phyloP scores from a whole-genome alignment of 2,329 filamentous ascomycete genomes.

The Helotiales sp. region DNA sequence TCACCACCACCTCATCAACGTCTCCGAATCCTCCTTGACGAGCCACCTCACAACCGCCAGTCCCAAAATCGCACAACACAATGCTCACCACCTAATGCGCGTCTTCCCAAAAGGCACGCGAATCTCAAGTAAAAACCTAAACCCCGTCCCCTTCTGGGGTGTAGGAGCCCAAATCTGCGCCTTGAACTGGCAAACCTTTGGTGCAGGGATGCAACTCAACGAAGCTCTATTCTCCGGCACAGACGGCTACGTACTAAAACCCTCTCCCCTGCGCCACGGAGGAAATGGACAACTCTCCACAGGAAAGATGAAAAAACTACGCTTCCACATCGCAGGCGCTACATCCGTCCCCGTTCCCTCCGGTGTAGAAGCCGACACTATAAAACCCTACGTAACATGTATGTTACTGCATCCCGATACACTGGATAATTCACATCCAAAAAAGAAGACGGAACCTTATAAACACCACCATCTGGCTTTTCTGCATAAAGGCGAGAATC shows the following conservation, averaged over 20 bases:
- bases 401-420: slow-evolving; percentile 60
- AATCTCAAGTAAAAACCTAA: slow-evolving; percentile 65
- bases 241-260: slow-evolving; percentile 66
- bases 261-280: slow-evolving; percentile 55
- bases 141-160: slow-evolving; percentile 64
- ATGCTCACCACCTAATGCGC: slow-evolving; percentile 66
- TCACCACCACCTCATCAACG: slow-evolving; percentile 67
- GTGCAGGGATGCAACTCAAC: slow-evolving; percentile 65
- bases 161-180: slow-evolving; percentile 69
- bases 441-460: slow-evolving; percentile 63
- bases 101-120: slow-evolving; percentile 69
- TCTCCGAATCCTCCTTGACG: slow-evolving; percentile 62
- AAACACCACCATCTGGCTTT: slow-evolving; percentile 59
- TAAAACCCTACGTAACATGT: slow-evolving; percentile 66
- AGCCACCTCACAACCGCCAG: slow-evolving; percentile 49
- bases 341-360: slow-evolving; percentile 57
- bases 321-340: slow-evolving; percentile 61
- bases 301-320: slow-evolving; percentile 48
- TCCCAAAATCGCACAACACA: slow-evolving; percentile 57
- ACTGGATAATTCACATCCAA: slow-evolving; percentile 48
- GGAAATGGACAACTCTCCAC: slow-evolving; percentile 51
- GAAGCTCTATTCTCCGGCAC: slow-evolving; percentile 66
- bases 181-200: slow-evolving; percentile 70
- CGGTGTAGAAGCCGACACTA: slow-evolving; percentile 50
- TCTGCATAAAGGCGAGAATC: slow-evolving; percentile 59